Evolutionary conservation across 768 basidiomycete species (phyloP), one percentile per base, ranked within the genome.

Genomic region (Rhodotorula paludigena): DNA sequence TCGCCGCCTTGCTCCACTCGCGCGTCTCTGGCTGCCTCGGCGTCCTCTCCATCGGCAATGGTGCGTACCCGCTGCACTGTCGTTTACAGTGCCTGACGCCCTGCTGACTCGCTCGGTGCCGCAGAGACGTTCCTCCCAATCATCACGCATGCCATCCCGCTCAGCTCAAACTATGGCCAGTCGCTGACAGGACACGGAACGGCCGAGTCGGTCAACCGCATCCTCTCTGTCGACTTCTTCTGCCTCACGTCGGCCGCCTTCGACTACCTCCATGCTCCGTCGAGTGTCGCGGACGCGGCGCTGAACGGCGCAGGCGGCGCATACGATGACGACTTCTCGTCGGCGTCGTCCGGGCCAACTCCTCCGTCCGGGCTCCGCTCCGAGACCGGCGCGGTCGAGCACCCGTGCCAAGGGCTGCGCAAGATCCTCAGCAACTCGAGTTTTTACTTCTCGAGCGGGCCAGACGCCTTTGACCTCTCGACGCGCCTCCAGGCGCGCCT

Each of bases 361-460:
- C n/a, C n/a, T n/a, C n/a, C n/a, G n/a, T 80, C 48, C 36, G 82
- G 82, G 63, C 53, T 73, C 81, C 75, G 72, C 38, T 38, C 60
- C 23, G 65, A 81, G n/a, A 81, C 74, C 30, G 69, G 76, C 4
- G 62, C 87, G 33, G 86, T 87, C 75, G 91, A 93, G 74, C 91
- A 98, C 75, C 96, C 96, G 3, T 97, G 93, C 77, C 78, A 85
- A 68, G 88, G 91, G 0, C 84, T 98, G 74, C 87, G 85, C 54
- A 96, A 94, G 78, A 92, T 97, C 62, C 80, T 99, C 8, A 88
- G 90, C 38, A 88, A 88, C 32, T 92, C 92, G 10, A 86, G 88
- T 2, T 99, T 99, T 80, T 99, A 97, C 79, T 96, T 89, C 75
- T 87, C 96, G 3, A 76, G 87, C 35, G 86, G 86, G 23, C 30